These are phyloP conservation scores for Carex kokanica DNA, from an alignment of 176 grass and related monocot species.

Conservation along the genomic window DNA sequence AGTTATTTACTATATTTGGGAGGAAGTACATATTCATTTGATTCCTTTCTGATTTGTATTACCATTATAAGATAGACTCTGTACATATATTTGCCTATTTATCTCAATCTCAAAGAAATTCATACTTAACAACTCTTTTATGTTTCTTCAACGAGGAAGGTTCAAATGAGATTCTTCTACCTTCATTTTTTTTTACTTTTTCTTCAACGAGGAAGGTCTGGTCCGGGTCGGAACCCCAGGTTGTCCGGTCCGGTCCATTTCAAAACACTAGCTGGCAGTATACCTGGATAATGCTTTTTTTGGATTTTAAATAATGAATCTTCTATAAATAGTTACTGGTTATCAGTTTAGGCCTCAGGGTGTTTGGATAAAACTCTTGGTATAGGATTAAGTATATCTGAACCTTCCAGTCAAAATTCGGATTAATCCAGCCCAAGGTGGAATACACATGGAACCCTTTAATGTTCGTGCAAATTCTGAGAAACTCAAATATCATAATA, in stretches of 20 bases:
- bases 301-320: background rate
- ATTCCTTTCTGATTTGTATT: background rate
- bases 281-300: background rate
- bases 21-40: background rate
- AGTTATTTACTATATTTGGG: background rate
- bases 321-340: slow-evolving; percentile 7
- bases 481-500: too few species aligned
- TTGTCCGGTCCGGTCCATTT: too few species aligned
- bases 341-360: background rate
- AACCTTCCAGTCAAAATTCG: too few species aligned
- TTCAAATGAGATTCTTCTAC: too few species aligned
- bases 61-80: background rate
- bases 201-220: too few species aligned
- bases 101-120: background rate
- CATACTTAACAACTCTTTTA: background rate
- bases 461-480: too few species aligned
- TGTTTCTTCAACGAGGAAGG: too few species aligned
- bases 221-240: too few species aligned
- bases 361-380: background rate
- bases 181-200: too few species aligned
- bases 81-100: background rate
- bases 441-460: too few species aligned
- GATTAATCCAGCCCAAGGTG: too few species aligned
- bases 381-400: background rate
- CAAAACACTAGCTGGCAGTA: too few species aligned